Percentiles rank a stretch among this genome's conserved stretches.
phyloP scores from a whole-genome alignment of 495 filamentous ascomycete species.

The Talaromyces liani region DNA sequence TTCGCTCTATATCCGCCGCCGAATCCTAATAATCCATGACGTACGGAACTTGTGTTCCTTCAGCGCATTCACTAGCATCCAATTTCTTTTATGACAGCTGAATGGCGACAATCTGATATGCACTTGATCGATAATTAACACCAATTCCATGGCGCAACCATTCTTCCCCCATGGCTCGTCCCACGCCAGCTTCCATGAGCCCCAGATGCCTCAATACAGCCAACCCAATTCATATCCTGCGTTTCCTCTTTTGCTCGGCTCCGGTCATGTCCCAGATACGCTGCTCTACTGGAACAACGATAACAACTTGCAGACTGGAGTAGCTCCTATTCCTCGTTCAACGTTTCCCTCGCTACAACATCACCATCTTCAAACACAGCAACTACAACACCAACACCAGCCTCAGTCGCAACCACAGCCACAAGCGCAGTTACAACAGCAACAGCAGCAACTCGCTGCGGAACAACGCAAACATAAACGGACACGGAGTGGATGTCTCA shows the following conservation, averaged over 20 bases:
- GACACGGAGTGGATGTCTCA: constrained; percentile 91
- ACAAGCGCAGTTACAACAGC: constrained; percentile 20
- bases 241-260: constrained; percentile 27
- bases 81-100: neutral
- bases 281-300: constrained; percentile 30
- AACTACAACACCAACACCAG: constrained; percentile 16
- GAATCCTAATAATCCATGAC: neutral
- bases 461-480: constrained; percentile 91
- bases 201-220: constrained; percentile 9
- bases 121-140: neutral
- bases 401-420: constrained; percentile 12
- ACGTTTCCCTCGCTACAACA: constrained; percentile 17
- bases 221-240: constrained; percentile 22
- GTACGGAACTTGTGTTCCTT: neutral
- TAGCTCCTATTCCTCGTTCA: neutral
- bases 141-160: constrained; percentile 8
- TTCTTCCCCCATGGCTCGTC: constrained; percentile 27
- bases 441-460: constrained; percentile 24
- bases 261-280: constrained; percentile 32
- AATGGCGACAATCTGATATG: neutral
- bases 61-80: neutral
- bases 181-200: constrained; percentile 21
- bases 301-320: neutral
- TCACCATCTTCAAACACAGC: constrained; percentile 14
- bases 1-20: neutral